Evolutionary conservation across 208 protist species (phyloP).

Genomic region (Acanthamoeba divionensis): DNA sequence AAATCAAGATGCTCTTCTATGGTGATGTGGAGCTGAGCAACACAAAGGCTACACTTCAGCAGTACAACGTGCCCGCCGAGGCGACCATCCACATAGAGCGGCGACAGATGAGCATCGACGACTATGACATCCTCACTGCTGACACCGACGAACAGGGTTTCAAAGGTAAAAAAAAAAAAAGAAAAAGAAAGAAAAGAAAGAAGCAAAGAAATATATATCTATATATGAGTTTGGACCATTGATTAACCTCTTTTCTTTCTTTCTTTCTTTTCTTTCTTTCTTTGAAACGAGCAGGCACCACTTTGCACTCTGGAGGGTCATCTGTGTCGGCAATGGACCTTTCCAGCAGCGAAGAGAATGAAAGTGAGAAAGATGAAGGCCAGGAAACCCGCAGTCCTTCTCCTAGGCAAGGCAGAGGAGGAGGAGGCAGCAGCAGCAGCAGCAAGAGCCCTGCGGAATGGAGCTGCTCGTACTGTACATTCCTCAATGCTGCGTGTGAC

Average conservation of each 20-base stretch:
- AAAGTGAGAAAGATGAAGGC: background rate
- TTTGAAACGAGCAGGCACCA: background rate
- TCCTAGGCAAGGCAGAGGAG: background rate
- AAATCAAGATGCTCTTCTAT: background rate
- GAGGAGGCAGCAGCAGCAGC: background rate
- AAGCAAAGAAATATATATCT: no score
- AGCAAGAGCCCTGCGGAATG: background rate
- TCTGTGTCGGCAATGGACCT: background rate
- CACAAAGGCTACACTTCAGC: background rate
- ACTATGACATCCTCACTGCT: conserved; percentile 18
- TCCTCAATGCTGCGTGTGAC: background rate
- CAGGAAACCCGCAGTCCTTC: background rate
- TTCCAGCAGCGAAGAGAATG: background rate
- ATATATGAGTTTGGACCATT: background rate
- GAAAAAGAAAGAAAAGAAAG: no score
- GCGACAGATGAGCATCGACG: background rate
- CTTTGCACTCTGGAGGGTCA: background rate
- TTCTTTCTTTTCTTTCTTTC: background rate
- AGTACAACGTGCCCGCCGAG: background rate
- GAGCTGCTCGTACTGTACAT: background rate
- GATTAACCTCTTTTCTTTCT: background rate
- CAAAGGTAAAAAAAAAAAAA: no score
- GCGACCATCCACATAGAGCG: conserved; percentile 21
- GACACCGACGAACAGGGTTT: conserved; percentile 12
- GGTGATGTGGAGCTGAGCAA: conserved; percentile 12